Evolutionary conservation across 1,284 basidiomycete genomes (phyloP).

Genomic region (Anthracocystis walkeri): DNA sequence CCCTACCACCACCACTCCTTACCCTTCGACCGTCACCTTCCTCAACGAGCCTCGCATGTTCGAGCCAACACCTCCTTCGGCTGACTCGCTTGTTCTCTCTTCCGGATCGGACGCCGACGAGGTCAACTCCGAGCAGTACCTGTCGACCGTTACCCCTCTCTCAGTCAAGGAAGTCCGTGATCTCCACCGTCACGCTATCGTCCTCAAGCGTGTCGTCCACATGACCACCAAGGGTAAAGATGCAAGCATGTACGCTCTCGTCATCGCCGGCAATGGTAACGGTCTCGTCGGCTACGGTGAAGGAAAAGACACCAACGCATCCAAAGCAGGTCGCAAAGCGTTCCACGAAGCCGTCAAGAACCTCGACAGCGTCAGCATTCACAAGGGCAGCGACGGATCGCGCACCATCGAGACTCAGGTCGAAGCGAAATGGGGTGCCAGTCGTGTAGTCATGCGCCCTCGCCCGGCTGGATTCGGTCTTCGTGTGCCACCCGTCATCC

Average conservation of each 20-base stretch:
- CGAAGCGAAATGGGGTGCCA: constrained; percentile 85
- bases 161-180: constrained; percentile 57
- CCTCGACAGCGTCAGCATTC: constrained; percentile 82
- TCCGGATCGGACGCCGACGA: constrained; percentile 56
- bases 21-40: constrained; percentile 53
- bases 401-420: constrained; percentile 89
- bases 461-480: constrained; percentile 90
- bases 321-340: constrained; percentile 77
- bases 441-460: constrained; percentile 83
- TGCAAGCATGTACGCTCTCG: constrained; percentile 76
- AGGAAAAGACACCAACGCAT: constrained; percentile 79
- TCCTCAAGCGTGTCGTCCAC: constrained; percentile 75
- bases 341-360: constrained; percentile 81
- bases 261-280: constrained; percentile 83
- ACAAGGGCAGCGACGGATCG: constrained; percentile 59
- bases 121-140: constrained; percentile 58
- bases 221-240: constrained; percentile 90
- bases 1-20: constrained; percentile 38
- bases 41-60: constrained; percentile 63
- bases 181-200: constrained; percentile 65
- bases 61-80: constrained; percentile 52
- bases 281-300: constrained; percentile 91
- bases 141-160: constrained; percentile 65
- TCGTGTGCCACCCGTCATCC: constrained; percentile 87
- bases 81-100: constrained; percentile 56